These are phyloP conservation scores for Verruconis gallopava DNA, from an alignment of 2,329 filamentous ascomycete species.

Conservation along the genomic window DNA sequence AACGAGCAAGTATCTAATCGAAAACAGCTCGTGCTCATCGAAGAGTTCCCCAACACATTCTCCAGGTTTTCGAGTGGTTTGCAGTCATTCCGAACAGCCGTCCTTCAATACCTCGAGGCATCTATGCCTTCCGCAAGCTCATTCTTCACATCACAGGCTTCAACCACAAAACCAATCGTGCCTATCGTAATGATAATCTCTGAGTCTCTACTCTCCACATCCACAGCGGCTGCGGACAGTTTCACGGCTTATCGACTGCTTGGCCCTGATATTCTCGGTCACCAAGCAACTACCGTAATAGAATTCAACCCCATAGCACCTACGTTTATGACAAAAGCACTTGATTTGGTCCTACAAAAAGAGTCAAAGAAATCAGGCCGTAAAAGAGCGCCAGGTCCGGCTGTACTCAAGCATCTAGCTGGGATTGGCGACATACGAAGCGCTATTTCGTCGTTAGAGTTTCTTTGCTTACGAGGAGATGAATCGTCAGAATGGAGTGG, in stretches of 20 bases:
- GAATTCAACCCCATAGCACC: slow-evolving; percentile 91
- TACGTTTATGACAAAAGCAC: slow-evolving; percentile 70
- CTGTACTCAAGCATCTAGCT: slow-evolving; percentile 64
- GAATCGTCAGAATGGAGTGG: slow-evolving; percentile 61
- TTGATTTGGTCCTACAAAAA: slow-evolving; percentile 72
- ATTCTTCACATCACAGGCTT: slow-evolving; percentile 21
- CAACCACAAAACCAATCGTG: slow-evolving; percentile 35
- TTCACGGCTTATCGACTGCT: slow-evolving; percentile 86
- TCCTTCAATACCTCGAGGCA: slow-evolving; percentile 62
- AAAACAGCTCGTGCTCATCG: slow-evolving; percentile 27
- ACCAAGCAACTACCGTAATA: slow-evolving; percentile 65
- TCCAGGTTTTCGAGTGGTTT: slow-evolving; percentile 30
- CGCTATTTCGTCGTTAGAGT: slow-evolving; percentile 84
- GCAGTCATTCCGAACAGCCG: slow-evolving; percentile 51
- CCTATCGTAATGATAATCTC: slow-evolving; percentile 86
- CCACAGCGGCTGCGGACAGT: slow-evolving; percentile 73
- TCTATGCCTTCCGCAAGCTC: slow-evolving; percentile 45
- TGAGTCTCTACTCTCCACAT: slow-evolving; percentile 77
- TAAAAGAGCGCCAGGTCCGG: slow-evolving; percentile 57
- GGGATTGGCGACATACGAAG: slow-evolving; percentile 87
- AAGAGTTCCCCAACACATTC: slow-evolving; percentile 39
- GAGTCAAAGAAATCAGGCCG: slow-evolving; percentile 68
- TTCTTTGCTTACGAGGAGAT: slow-evolving; percentile 75
- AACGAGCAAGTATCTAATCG: not conserved
- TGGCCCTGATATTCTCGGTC: slow-evolving; percentile 71